Evolutionary conservation across 176 grass and related monocot species (phyloP).

Genomic region (Secale cereale): DNA sequence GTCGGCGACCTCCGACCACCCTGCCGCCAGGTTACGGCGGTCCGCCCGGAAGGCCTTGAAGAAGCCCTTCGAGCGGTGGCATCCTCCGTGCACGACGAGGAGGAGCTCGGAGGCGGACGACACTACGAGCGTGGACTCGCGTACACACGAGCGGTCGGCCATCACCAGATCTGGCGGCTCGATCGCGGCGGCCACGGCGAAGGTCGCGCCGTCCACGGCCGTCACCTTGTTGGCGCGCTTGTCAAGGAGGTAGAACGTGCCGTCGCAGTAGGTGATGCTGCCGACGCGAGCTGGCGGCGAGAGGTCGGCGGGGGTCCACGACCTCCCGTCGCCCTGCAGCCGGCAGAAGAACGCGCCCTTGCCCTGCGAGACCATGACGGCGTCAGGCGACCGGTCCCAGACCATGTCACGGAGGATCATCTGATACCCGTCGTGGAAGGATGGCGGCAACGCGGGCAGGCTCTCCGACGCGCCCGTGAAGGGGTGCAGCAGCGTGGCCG

Average conservation of each 20-base stretch:
- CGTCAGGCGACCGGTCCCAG: constrained; percentile 1
- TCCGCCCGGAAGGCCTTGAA: constrained; percentile 5
- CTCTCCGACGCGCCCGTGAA: not conserved
- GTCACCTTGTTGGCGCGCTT: not conserved
- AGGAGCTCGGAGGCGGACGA: not conserved
- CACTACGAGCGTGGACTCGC: not conserved
- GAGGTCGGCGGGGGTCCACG: not conserved
- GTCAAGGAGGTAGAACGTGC: constrained; percentile 11
- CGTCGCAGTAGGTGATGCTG: constrained; percentile 21
- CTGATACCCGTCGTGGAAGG: not conserved
- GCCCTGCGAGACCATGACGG: not conserved
- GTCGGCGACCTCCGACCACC: constrained; percentile 5
- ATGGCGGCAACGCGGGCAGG: not conserved
- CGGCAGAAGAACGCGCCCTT: not conserved
- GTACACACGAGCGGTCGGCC: not conserved
- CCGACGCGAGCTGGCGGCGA: not conserved
- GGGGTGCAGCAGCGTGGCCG: not conserved
- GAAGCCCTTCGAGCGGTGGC: too few relatives aligned
- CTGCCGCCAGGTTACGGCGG: too few relatives aligned
- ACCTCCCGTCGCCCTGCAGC: not conserved
- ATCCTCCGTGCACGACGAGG: not conserved
- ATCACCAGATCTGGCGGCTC: not conserved
- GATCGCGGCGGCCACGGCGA: not conserved
- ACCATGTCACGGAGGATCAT: not conserved
- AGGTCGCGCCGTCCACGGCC: not conserved